These are phyloP conservation scores for Phytopythium mirpurense DNA, from an alignment of 352 stramenopile species.

Conservation along the genomic window DNA sequence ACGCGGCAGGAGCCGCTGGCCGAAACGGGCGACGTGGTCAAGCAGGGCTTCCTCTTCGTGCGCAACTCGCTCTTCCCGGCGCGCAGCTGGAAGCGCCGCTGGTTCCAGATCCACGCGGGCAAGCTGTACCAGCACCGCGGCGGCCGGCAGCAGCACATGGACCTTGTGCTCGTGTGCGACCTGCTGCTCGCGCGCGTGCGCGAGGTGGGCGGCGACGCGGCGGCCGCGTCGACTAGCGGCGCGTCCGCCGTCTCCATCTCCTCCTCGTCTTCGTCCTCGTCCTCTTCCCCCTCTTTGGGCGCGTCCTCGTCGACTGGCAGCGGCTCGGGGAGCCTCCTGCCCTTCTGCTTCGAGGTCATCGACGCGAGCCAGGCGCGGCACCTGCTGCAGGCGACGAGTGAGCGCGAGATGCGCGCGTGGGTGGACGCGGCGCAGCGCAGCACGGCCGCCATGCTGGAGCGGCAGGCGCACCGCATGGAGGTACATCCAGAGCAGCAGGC, in stretches of 20 bases:
- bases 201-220: constrained; percentile 27
- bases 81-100: constrained; percentile 80
- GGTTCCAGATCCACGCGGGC: constrained; percentile 84
- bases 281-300: not conserved
- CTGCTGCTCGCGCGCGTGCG: constrained; percentile 78
- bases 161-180: constrained; percentile 73
- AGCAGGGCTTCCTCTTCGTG: constrained; percentile 85
- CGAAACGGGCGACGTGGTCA: constrained; percentile 30
- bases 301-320: not conserved
- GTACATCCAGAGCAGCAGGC: constrained; percentile 80
- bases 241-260: too few relatives aligned
- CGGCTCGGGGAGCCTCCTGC: not conserved
- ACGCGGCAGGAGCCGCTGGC: not conserved
- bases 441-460: constrained; percentile 78
- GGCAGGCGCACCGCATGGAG: constrained; percentile 73
- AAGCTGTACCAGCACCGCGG: constrained; percentile 68
- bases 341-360: constrained; percentile 66
- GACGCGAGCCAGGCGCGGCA: constrained; percentile 74
- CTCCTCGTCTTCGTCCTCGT: not conserved
- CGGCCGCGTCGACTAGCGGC: constrained; percentile 26
- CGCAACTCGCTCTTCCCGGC: constrained; percentile 79
- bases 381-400: constrained; percentile 70
- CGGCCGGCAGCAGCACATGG: constrained; percentile 62
- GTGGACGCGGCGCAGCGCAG: constrained; percentile 76
- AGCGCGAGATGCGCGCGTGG: constrained; percentile 73